Base-by-base conservation (phyloP, 208 protist species). In the Wallacemonas sp. region DNA sequence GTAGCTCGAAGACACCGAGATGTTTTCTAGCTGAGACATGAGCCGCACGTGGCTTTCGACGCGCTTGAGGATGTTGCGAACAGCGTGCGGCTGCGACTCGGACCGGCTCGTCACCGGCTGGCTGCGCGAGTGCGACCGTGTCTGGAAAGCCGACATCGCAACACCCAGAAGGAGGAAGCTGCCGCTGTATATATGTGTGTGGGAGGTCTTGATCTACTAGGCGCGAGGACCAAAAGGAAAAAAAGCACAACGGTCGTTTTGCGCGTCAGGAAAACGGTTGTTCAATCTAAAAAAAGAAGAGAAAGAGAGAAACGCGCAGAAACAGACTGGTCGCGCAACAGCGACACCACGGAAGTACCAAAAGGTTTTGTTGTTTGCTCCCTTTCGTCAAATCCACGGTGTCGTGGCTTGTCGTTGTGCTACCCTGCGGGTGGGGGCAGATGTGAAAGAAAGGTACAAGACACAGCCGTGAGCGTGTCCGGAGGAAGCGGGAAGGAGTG, bases 31-130 rank as follows among this genome's bases (percentile, higher is more conserved):
- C 26, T 83, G 78, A 9, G 88, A 94, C 78, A 89, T 89, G 46
- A 94, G 59, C 22, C 88, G 84, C 46, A 94, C 85, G 62, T 94
- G 88, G 34, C 83, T 85, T 50, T 94, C 82, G 6, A 92, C 85
- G n/a, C 60, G 73, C 67, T 89, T 94, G 15, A 94, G 63, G 24
- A 94, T 87, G 62, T 87, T 89, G 53, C 87, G 89, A 22, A 82
- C 68, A 21, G 41, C 65, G 45, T 71, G 59, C 26, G 45, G 57
- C 21, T 44, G 58, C 42, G 65, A 21, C 13, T 46, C 41, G 2
- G 61, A 17, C 38, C 61, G 30, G 62, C 50, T 37, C 63, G 65
- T 17, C 70, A 76, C 27, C 1, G 36, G 55, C 42, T 65, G 44
- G 39, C 33, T 41, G 33, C 60, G 42, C 36, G 44, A 55, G 45